phyloP scores from a whole-genome alignment of 2,329 filamentous ascomycete genomes.

The Balansia obtecta region DNA sequence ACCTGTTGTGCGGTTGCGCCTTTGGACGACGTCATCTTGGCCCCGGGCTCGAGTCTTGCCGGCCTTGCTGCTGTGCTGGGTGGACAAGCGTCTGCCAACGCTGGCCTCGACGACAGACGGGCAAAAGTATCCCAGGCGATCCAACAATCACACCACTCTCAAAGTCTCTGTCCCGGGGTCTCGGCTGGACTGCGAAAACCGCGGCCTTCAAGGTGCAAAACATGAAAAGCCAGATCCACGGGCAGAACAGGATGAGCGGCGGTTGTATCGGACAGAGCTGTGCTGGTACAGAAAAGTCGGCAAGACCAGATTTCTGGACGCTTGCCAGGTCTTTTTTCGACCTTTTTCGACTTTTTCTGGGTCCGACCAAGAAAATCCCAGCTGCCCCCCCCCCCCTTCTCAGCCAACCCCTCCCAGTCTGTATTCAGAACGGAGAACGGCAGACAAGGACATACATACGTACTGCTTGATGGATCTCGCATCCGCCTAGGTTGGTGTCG shows the following conservation, averaged over 20 bases:
- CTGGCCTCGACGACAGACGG: background rate
- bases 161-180: no score
- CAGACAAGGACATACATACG: background rate
- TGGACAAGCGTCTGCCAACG: background rate
- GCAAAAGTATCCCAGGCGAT: background rate
- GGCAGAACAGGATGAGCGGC: background rate
- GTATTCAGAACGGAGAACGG: background rate
- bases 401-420: background rate
- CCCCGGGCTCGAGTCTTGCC: background rate
- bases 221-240: background rate
- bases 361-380: conserved; percentile 13
- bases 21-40: conserved; percentile 30
- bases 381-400: background rate
- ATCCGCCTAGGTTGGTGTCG: background rate
- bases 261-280: background rate
- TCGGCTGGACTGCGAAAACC: no score
- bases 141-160: no score
- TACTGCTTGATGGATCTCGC: background rate
- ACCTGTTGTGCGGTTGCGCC: conserved; percentile 33
- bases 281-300: background rate
- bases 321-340: background rate
- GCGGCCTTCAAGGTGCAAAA: no score
- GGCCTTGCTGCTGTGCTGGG: no score
- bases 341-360: conserved; percentile 15
- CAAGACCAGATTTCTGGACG: background rate